Base-by-base conservation (phyloP, 768 basidiomycete genomes). In the Mycena alexandri region DNA sequence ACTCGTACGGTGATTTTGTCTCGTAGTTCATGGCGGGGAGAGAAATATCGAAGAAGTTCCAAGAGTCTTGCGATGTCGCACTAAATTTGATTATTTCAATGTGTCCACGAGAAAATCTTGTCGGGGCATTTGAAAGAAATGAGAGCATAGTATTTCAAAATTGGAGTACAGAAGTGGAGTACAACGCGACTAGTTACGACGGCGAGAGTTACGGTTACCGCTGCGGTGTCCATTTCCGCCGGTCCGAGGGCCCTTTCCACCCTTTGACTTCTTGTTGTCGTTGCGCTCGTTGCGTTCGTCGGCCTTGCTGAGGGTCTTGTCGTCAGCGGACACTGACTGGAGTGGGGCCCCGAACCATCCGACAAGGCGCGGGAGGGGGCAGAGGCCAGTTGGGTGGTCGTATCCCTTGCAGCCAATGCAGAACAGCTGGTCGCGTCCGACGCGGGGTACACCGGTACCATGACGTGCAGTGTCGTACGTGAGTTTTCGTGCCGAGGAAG, bases 351-450 rank as follows among this genome's bases (percentile, higher is more conserved):
- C 52, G n/a, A 64, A 56, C 63, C 63, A 64, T 8, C 63, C 63
- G 1, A 43, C 22, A 13, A 56, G 42, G 63, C 54, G 36, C 10
- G 63, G 54, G 5, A 50, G 47, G 11, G 46, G 54, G 47, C 54
- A 64, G 54, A 64, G 63, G 7, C 63, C 63, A 11, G 38, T 42
- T 0, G 63, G 63, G 24, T 64, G 54, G 54, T 64, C 63, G 24
- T 64, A 64, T 0, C 22, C 36, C 22, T 57, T 57, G 55, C 63
- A 64, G 1, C 63, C 63, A 11, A 50, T 47, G 12, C 63, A 64
- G 47, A 56, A 51, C 24, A 64, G 36, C 38, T 64, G 63, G 2
- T 56, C 54, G 4, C 11, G 0, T 1, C 46, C 54, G 4, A 13
- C n/a, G 21, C 63, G 54, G 3, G 54, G 42, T 2, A 64, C 54